A percentile compares a stretch with the other conserved stretches of the same genome.
These are phyloP conservation scores for Ophiocordyceps unilateralis DNA, from an alignment of 2,329 filamentous ascomycete genomes.

Conservation along the genomic window DNA sequence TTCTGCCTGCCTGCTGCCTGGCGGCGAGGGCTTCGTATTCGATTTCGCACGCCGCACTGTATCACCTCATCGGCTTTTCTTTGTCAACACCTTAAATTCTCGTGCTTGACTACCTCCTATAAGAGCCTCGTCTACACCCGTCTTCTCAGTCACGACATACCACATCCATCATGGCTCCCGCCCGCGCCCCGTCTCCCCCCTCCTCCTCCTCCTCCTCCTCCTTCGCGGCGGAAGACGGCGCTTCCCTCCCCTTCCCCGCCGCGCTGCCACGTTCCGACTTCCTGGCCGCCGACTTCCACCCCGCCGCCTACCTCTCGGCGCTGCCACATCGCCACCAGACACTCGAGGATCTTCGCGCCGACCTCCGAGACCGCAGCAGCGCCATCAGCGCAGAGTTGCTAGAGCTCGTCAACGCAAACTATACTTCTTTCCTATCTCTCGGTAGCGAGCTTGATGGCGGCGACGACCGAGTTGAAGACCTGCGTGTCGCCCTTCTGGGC, in stretches of 20 bases:
- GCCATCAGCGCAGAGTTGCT: slow-evolving; percentile 73
- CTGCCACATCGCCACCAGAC: slow-evolving; percentile 83
- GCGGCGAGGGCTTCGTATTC: neutral
- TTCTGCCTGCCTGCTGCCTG: too few relatives aligned
- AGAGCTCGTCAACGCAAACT: slow-evolving; percentile 90
- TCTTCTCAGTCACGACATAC: neutral
- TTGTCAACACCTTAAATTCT: too few relatives aligned
- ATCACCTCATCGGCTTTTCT: neutral
- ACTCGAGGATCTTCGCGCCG: slow-evolving; percentile 77
- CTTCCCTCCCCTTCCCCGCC: slow-evolving; percentile 70
- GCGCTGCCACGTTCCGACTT: slow-evolving; percentile 75
- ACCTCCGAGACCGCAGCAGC: slow-evolving; percentile 66
- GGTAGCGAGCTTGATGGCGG: slow-evolving; percentile 71
- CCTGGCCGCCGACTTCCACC: slow-evolving; percentile 58
- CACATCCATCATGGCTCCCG: slow-evolving; percentile 11
- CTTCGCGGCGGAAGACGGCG: slow-evolving; percentile 29
- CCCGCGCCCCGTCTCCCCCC: slow-evolving; percentile 7
- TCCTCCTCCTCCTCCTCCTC: slow-evolving; percentile 6
- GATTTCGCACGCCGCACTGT: neutral
- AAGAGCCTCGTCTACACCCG: neutral
- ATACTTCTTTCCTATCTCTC: slow-evolving; percentile 74
- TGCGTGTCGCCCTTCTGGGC: slow-evolving; percentile 70
- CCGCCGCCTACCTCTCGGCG: slow-evolving; percentile 63
- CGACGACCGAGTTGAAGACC: slow-evolving; percentile 80
- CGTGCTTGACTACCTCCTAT: neutral